Conservation (phyloP, 176 grass and related monocot genomes). For the Aegilops tauschii region DNA sequence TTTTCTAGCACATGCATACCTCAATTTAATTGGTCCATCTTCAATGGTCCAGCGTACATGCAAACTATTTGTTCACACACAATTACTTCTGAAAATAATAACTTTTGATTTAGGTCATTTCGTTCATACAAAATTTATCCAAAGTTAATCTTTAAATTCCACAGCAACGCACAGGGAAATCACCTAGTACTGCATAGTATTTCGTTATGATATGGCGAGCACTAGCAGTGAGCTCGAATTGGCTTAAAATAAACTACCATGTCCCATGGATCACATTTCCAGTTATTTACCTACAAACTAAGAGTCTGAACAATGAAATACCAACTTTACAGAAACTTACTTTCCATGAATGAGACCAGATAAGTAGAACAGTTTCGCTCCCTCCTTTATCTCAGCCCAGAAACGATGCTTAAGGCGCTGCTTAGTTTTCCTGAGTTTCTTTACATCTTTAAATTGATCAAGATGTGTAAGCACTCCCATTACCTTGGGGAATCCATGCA, state of each 20-base stretch:
- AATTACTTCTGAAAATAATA: no score
- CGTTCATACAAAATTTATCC: no score
- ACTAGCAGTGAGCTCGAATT: not conserved
- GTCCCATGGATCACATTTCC: not conserved
- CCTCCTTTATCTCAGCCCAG: slow-evolving; percentile 92
- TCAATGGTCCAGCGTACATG: no score
- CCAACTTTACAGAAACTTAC: slow-evolving; percentile 53
- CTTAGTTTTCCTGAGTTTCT: slow-evolving; percentile 95
- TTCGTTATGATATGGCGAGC: not conserved
- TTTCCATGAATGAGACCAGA: slow-evolving; percentile 87
- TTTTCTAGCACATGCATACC: no score
- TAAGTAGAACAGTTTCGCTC: slow-evolving; percentile 94
- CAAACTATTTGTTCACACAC: no score
- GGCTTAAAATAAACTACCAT: not conserved
- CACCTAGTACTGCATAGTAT: no score
- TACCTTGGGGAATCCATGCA: slow-evolving; percentile 94
- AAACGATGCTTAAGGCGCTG: slow-evolving; percentile 88
- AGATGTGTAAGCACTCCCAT: slow-evolving; percentile 98
- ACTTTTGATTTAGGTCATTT: no score
- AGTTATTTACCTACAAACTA: slow-evolving; percentile 21
- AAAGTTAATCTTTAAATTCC: no score
- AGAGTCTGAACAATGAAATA: slow-evolving; percentile 8
- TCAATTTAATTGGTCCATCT: no score
- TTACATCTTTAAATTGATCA: slow-evolving; percentile 95
- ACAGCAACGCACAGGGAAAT: no score